phyloP scores from a whole-genome alignment of 2,329 filamentous ascomycete species.

The Penicillium psychrosexuale region DNA sequence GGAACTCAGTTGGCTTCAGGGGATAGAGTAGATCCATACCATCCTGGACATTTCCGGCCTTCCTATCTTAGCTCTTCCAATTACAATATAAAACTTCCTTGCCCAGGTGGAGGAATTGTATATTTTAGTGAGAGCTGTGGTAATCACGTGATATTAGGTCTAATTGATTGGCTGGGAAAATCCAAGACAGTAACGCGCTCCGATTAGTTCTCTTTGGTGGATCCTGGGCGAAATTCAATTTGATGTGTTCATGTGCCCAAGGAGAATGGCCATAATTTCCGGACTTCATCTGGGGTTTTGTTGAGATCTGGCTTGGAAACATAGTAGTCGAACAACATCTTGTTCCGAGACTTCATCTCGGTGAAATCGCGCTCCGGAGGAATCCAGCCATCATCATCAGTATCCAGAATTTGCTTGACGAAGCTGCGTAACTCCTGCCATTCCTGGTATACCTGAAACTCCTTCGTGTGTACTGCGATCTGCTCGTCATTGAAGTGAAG shows the following conservation, averaged over 20 bases:
- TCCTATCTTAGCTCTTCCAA: too few species aligned
- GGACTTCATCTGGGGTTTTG: background rate
- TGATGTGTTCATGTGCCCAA: background rate
- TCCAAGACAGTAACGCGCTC: too few species aligned
- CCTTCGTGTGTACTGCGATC: background rate
- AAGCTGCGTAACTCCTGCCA: constrained; percentile 22
- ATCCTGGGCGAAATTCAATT: too few species aligned
- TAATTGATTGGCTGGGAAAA: too few species aligned
- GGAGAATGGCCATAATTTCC: background rate
- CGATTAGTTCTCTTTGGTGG: too few species aligned
- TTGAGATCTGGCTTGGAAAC: background rate
- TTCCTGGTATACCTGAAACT: constrained; percentile 17
- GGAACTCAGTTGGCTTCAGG: constrained; percentile 5
- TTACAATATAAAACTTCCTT: too few species aligned
- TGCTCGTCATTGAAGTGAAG: background rate
- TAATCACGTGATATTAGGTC: too few species aligned
- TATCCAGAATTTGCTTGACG: constrained; percentile 21
- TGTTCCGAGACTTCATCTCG: constrained; percentile 18
- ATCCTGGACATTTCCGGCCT: too few species aligned
- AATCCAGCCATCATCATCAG: constrained; percentile 23
- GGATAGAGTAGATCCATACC: background rate
- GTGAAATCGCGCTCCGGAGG: constrained; percentile 17
- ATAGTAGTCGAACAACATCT: constrained; percentile 14
- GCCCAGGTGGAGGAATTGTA: too few species aligned
- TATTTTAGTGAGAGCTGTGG: too few species aligned